Conservation (phyloP, 495 filamentous ascomycete genomes). For the Aeminium ludgeri region DNA sequence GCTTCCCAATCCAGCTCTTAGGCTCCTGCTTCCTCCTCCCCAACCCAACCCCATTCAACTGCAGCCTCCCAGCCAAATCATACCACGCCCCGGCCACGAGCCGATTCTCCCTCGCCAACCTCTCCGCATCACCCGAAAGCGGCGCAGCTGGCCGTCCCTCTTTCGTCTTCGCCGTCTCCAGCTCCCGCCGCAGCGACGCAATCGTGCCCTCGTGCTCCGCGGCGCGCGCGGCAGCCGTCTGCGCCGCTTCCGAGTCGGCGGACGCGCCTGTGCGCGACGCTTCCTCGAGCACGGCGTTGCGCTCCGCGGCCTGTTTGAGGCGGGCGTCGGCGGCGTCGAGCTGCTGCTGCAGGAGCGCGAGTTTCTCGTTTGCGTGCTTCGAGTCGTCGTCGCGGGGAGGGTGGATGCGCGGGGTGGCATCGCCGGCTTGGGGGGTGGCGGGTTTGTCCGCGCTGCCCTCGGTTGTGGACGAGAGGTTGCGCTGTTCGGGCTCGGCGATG, state of each 20-base stretch:
- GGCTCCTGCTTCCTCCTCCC: conserved; percentile 59
- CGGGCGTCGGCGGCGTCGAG: conserved; percentile 13
- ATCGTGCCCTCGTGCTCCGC: conserved; percentile 4
- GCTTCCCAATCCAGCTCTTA: conserved; percentile 80
- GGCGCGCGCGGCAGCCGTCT: neutral
- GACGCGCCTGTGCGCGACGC: neutral
- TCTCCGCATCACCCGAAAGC: conserved; percentile 8
- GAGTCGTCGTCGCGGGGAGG: conserved; percentile 4
- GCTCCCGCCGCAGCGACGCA: conserved; percentile 8
- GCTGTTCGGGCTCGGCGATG: conserved; percentile 12
- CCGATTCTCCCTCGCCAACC: conserved; percentile 53
- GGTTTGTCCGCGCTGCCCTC: conserved; percentile 7
- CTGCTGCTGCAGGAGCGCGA: conserved; percentile 12
- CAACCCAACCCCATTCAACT: conserved; percentile 73
- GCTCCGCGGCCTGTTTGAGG: conserved; percentile 9
- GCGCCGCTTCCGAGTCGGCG: neutral
- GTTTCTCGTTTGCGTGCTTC: conserved; percentile 11
- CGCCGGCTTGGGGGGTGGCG: neutral
- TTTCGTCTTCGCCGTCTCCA: conserved; percentile 2
- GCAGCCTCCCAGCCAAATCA: conserved; percentile 64
- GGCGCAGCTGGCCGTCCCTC: conserved; percentile 1
- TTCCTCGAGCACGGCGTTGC: conserved; percentile 12
- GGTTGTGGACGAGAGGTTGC: neutral
- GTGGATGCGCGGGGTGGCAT: neutral
- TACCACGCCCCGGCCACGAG: conserved; percentile 88